Evolutionary conservation across 805 yeast species (phyloP), one percentile per base, ranked within the genome.

Genomic region (Saccharomyces jurei): DNA sequence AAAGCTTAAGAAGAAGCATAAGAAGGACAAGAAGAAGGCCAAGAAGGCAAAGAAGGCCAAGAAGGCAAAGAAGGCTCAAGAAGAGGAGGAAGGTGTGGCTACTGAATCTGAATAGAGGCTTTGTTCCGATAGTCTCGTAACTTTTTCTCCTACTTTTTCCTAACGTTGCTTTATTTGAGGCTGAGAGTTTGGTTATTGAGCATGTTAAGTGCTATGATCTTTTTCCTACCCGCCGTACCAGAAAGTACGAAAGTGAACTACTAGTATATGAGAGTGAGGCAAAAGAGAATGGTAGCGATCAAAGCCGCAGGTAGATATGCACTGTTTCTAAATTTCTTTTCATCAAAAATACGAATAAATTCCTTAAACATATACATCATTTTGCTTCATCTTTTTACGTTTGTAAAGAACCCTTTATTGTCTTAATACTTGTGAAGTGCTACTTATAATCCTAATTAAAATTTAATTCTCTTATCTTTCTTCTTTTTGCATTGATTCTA

Each of bases 21-120:
- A 49, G 50, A 47, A 31, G 50, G 51, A 29, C 28, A 51, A 49
- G 31, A 46, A 28, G 41, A 31, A 49, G 30, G 46, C 50, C n/a
- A 50, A 55, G 50, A 48, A 50, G 54, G 55, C 44, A 14, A 55
- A 54, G 51, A 56, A 52, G 47, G 32, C 50, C 11, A 52, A 54
- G 59, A 60, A 58, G 49, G 47, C 54, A 6, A 59, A 57, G 59
- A 59, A 59, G 41, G 52, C 36, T 22, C 14, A 30, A 46, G 49
- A 54, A 46, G 49, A 41, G n/a, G 31, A 55, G 50, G 54, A 55
- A 41, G 46, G 17, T 36, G 44, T 8, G 6, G 44, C 44, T 11
- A 36, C 44, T 11, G 44, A 36, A 3, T 36, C 44, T 36, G 44
- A 36, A 17, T 36, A 36, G 21, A 36, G 6, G 25, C 13, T 36